Evolutionary conservation across 1,139 yeast genomes (phyloP).

Genomic region (Lizanozyma gosingica): DNA sequence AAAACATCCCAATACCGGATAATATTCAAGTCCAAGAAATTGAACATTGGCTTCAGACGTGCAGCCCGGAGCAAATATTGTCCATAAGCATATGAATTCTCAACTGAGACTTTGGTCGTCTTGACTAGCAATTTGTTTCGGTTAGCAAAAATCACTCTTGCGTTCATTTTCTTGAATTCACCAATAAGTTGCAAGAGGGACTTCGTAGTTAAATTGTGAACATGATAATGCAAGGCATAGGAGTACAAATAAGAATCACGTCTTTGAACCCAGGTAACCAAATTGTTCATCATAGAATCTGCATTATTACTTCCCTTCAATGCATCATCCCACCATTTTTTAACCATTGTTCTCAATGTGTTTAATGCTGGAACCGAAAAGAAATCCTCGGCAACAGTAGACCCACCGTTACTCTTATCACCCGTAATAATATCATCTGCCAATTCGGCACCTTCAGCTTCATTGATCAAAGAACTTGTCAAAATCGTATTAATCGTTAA

Average conservation of each 20-base stretch:
- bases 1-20: constrained; percentile 83
- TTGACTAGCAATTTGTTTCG: constrained; percentile 65
- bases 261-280: constrained; percentile 83
- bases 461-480: constrained; percentile 76
- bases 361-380: constrained; percentile 71
- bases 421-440: constrained; percentile 44
- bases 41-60: constrained; percentile 73
- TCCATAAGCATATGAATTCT: constrained; percentile 89
- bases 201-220: constrained; percentile 79
- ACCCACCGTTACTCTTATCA: constrained; percentile 37
- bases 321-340: constrained; percentile 94
- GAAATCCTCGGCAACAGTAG: constrained; percentile 63
- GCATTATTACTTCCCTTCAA: constrained; percentile 60
- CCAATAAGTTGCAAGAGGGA: constrained; percentile 73
- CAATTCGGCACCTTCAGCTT: constrained; percentile 82
- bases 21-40: constrained; percentile 68
- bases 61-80: constrained; percentile 75
- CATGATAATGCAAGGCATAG: constrained; percentile 73
- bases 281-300: constrained; percentile 74
- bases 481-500: constrained; percentile 78
- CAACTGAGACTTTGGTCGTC: constrained; percentile 73
- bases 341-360: constrained; percentile 66
- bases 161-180: constrained; percentile 73
- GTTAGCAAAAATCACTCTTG: constrained; percentile 72
- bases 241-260: constrained; percentile 69